Percentiles rank a stretch among this genome's conserved stretches.
These are phyloP conservation scores for Ambrosiella xylebori DNA, from an alignment of 2,329 filamentous ascomycete species.

Conservation along the genomic window DNA sequence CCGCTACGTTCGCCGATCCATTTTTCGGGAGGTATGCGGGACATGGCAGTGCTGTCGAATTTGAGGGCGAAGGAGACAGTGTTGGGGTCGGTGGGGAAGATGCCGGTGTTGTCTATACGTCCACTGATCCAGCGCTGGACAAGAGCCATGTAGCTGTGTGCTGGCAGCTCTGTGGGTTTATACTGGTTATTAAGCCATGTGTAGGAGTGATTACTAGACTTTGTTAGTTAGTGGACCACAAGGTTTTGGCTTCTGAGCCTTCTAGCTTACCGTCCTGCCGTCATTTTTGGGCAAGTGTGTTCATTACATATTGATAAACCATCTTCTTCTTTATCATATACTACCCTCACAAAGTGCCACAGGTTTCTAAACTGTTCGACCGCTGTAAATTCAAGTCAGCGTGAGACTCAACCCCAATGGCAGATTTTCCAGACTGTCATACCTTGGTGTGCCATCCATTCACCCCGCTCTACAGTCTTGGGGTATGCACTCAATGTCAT, in stretches of 20 bases:
- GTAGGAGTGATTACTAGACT: conserved; percentile 54
- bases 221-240: neutral
- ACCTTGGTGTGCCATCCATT: conserved; percentile 83
- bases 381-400: conserved; percentile 29
- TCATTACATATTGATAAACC: conserved; percentile 59
- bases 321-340: conserved; percentile 57
- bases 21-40: conserved; percentile 28
- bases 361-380: conserved; percentile 71
- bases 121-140: conserved; percentile 77
- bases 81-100: conserved; percentile 61
- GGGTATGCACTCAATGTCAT: conserved; percentile 74
- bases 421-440: conserved; percentile 17
- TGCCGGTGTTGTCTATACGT: conserved; percentile 59
- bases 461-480: conserved; percentile 66
- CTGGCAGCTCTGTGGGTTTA: conserved; percentile 62
- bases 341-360: conserved; percentile 62
- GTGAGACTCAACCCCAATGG: neutral
- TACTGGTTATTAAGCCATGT: conserved; percentile 69
- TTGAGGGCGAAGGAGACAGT: conserved; percentile 36
- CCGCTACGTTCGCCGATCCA: conserved; percentile 72
- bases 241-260: neutral
- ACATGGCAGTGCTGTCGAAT: conserved; percentile 31
- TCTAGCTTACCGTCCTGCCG: conserved; percentile 55
- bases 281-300: conserved; percentile 66
- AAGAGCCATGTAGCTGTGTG: conserved; percentile 65